Conservation (phyloP, 2,329 filamentous ascomycete genomes). For the Colletotrichum graminicola region DNA sequence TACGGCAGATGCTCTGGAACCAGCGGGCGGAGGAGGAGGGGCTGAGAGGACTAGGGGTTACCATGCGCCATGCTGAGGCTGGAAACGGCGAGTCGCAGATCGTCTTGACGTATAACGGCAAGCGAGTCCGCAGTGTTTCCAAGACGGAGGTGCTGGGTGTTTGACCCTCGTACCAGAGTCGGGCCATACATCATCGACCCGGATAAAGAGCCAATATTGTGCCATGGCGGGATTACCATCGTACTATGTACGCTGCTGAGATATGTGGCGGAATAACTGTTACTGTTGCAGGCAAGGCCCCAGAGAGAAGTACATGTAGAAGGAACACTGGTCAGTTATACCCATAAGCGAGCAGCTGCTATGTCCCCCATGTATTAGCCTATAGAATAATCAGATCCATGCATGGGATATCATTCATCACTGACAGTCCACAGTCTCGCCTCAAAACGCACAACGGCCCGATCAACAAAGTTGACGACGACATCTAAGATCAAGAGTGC, state of each 20-base stretch:
- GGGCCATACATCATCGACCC: neutral
- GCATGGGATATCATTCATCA: neutral
- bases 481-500: neutral
- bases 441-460: neutral
- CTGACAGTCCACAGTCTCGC: neutral
- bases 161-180: neutral
- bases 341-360: neutral
- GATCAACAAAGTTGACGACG: too few species aligned
- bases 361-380: neutral
- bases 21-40: conserved; percentile 70
- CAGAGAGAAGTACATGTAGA: neutral
- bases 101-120: conserved; percentile 65
- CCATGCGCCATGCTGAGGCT: conserved; percentile 55
- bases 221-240: conserved; percentile 3
- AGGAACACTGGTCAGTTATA: neutral
- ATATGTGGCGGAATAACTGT: neutral
- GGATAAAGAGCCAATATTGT: neutral
- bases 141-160: conserved; percentile 44
- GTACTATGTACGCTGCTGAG: neutral
- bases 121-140: conserved; percentile 39
- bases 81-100: conserved; percentile 54
- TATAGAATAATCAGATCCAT: neutral
- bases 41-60: conserved; percentile 70
- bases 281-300: neutral
- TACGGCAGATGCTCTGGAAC: conserved; percentile 83